These are phyloP conservation scores for Angomonas ambiguus DNA, from an alignment of 208 protist species.

Conservation along the genomic window DNA sequence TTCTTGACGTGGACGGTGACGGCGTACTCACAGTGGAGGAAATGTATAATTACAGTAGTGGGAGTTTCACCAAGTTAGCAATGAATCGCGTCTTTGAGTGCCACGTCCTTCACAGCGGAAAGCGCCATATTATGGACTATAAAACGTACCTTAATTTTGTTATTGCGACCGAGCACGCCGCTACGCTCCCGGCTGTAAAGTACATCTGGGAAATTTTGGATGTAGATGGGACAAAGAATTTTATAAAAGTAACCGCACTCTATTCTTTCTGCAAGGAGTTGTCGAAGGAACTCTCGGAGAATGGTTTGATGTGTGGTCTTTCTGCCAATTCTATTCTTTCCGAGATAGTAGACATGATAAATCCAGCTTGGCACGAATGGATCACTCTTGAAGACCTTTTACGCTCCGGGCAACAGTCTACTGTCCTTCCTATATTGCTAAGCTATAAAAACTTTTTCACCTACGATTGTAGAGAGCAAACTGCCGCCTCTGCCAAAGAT, in stretches of 20 bases:
- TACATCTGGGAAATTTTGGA: constrained; percentile 89
- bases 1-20: constrained; percentile 79
- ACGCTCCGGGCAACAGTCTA: constrained; percentile 73
- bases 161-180: constrained; percentile 84
- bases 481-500: constrained; percentile 68
- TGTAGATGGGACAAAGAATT: constrained; percentile 52
- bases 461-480: constrained; percentile 88
- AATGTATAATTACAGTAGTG: constrained; percentile 74
- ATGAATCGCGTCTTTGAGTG: constrained; percentile 88
- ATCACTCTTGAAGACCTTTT: constrained; percentile 78
- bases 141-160: constrained; percentile 93
- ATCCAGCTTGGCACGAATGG: constrained; percentile 79
- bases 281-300: constrained; percentile 54
- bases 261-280: constrained; percentile 87
- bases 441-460: constrained; percentile 86
- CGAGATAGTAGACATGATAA: constrained; percentile 91
- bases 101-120: constrained; percentile 71
- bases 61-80: constrained; percentile 75
- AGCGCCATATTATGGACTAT: constrained; percentile 86
- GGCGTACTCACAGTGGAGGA: constrained; percentile 80
- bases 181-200: constrained; percentile 67
- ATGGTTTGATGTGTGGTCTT: constrained; percentile 79
- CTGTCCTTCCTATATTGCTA: constrained; percentile 77
- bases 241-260: constrained; percentile 60
- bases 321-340: constrained; percentile 76